Evolutionary conservation across 1,284 basidiomycete species (phyloP), one percentile per base, ranked within the genome.

Genomic region (Rhodotorula sp.): DNA sequence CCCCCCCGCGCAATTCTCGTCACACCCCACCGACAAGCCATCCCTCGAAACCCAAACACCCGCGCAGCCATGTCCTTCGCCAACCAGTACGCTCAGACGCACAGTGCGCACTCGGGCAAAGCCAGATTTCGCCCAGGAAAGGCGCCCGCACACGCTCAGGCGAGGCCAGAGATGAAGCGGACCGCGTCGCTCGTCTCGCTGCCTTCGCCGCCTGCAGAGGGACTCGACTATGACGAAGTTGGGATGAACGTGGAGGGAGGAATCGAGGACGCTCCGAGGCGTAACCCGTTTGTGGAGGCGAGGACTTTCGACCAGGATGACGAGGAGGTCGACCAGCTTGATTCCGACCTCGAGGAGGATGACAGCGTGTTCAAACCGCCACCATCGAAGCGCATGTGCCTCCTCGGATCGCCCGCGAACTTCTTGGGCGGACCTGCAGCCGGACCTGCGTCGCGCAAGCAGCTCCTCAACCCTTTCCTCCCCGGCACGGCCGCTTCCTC

Each of bases 401-500:
- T 62, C 17, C 64, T 70, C 36, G 68, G 68, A 8, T 70, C 68
- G n/a, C 68, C 68, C 2, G 68, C 65, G 39, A 66, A 66, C 27
- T 54, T 61, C 46, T 24, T 60, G 11, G 32, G 56, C 49, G 57
- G 52, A 20, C 61, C 59, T 0, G 48, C 64, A 7, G 60, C 49
- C 10, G n/a, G 29, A 20, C 44, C 55, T 39, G 60, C 60, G 1
- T 64, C 68, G 22, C 57, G 68, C n/a, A 59, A 55, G 24, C 68
- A 70, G 24, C 61, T 66, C 30, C 53, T 70, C n/a, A 70, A 70
- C 56, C 66, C 66, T 4, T 71, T 67, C 70, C 53, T 71, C 55
- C 70, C 66, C 19, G 11, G 56, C 24, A 53, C 68, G 4, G 17
- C 56, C 4, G 11, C 54, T 1, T 17, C 49, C 11, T 34, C 61